Evolutionary conservation across 2,329 filamentous ascomycete genomes (phyloP).

Genomic region (Aureobasidium pullulans): DNA sequence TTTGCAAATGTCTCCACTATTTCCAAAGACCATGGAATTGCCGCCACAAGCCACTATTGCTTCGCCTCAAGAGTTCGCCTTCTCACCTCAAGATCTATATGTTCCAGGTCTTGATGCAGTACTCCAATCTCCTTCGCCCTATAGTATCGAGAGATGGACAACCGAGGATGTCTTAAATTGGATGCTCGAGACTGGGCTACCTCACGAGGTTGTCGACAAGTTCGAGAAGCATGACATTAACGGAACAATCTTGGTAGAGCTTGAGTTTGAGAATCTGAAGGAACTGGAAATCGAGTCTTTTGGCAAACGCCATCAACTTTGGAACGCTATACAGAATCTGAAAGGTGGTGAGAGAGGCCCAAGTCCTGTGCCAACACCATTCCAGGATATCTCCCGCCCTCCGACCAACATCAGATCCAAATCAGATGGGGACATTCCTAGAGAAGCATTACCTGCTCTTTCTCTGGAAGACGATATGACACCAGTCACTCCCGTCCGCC

Average conservation of each 20-base stretch:
- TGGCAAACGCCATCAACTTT: slow-evolving; percentile 69
- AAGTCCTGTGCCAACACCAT: slow-evolving; percentile 39
- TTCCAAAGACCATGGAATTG: slow-evolving; percentile 49
- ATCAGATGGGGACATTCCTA: slow-evolving; percentile 13
- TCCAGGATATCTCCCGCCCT: slow-evolving; percentile 41
- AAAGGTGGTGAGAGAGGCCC: slow-evolving; percentile 40
- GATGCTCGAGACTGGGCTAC: slow-evolving; percentile 79
- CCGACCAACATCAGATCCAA: slow-evolving; percentile 30
- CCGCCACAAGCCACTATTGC: slow-evolving; percentile 27
- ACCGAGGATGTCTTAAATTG: slow-evolving; percentile 74
- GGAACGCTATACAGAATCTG: slow-evolving; percentile 69
- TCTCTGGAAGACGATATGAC: slow-evolving; percentile 23
- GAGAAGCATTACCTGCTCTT: slow-evolving; percentile 13
- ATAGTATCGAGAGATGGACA: slow-evolving; percentile 58
- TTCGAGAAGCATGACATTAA: slow-evolving; percentile 92
- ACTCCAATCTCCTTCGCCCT: slow-evolving; percentile 6
- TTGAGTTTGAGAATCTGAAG: slow-evolving; percentile 82
- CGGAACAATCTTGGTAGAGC: slow-evolving; percentile 75
- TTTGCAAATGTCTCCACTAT: slow-evolving; percentile 66
- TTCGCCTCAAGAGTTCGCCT: slow-evolving; percentile 29
- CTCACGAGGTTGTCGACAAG: slow-evolving; percentile 67
- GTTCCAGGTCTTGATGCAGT: slow-evolving; percentile 18
- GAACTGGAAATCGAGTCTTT: slow-evolving; percentile 77
- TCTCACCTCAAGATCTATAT: slow-evolving; percentile 25
- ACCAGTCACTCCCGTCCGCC: slow-evolving; percentile 27